These are phyloP conservation scores for Curvularia spicifera DNA, from an alignment of 2,329 filamentous ascomycete species.

Conservation along the genomic window DNA sequence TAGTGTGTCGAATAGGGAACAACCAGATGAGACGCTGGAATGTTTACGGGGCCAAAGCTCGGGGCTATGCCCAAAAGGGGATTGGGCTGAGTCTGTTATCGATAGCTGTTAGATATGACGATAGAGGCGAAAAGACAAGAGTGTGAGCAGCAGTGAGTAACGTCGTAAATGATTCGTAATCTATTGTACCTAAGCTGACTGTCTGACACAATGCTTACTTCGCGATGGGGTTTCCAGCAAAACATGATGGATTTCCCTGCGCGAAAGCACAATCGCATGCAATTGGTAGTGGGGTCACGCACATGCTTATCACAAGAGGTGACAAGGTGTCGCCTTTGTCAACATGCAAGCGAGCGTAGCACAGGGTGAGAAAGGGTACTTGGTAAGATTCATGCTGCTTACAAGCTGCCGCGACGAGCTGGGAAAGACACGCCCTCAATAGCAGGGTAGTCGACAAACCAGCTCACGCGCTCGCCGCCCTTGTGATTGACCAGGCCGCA, in stretches of 20 bases:
- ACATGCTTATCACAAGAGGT: constrained; percentile 8
- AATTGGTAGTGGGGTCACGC: constrained; percentile 7
- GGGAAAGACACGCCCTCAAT: constrained; percentile 86
- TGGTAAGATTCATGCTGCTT: constrained; percentile 22
- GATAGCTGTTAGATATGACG: constrained; percentile 12
- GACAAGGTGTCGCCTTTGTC: not conserved
- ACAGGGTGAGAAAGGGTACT: not conserved
- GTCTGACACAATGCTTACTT: constrained; percentile 34
- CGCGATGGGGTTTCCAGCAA: constrained; percentile 24
- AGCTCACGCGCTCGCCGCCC: constrained; percentile 84
- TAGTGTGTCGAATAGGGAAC: constrained; percentile 4
- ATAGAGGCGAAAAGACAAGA: not conserved
- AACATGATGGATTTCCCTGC: constrained; percentile 27
- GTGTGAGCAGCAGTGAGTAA: not conserved
- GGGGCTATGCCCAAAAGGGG: constrained; percentile 5
- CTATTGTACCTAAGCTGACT: constrained; percentile 33
- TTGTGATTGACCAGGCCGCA: constrained; percentile 87
- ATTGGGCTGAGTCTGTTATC: constrained; percentile 2
- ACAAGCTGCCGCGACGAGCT: constrained; percentile 69
- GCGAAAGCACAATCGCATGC: constrained; percentile 35
- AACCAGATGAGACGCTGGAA: constrained; percentile 13
- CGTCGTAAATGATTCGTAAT: constrained; percentile 20
- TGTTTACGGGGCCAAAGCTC: constrained; percentile 16
- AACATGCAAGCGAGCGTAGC: not conserved
- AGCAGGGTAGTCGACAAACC: constrained; percentile 90